These are phyloP conservation scores for Oryza rufipogon DNA, from an alignment of 176 grass and related monocot genomes.

Conservation along the genomic window DNA sequence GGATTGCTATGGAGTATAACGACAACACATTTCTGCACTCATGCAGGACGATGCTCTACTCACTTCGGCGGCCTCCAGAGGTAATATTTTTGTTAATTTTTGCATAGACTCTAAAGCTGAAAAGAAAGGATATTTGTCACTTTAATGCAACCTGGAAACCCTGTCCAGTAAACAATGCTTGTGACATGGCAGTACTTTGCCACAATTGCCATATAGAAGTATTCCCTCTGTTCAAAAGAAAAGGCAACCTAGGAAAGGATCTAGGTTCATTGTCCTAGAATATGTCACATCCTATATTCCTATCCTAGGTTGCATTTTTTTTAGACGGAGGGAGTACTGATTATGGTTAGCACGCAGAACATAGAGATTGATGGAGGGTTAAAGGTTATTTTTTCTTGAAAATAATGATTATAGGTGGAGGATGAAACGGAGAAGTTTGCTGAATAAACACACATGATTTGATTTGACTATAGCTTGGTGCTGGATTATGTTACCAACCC, in stretches of 20 bases:
- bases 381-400: not conserved
- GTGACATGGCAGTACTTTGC: not conserved
- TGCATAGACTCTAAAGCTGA: not conserved
- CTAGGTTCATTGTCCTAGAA: too few relatives aligned
- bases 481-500: not conserved
- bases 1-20: constrained; percentile 52
- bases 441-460: not conserved
- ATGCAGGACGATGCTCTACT: constrained; percentile 91
- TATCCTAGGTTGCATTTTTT: too few relatives aligned
- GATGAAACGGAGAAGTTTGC: not conserved
- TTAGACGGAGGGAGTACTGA: not conserved
- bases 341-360: not conserved
- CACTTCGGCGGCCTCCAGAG: constrained; percentile 72
- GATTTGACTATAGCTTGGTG: not conserved
- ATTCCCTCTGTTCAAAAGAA: too few relatives aligned
- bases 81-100: constrained; percentile 42
- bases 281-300: too few relatives aligned
- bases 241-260: too few relatives aligned
- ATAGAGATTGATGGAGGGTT: not conserved
- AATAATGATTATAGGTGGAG: not conserved
- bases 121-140: not conserved
- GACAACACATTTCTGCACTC: constrained; percentile 63
- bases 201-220: not conserved
- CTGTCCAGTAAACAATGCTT: not conserved
- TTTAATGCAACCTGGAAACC: constrained; percentile 9